Evolutionary conservation across 75 land plant genomes (phyloP).

Genomic region (Larix kaempferi): DNA sequence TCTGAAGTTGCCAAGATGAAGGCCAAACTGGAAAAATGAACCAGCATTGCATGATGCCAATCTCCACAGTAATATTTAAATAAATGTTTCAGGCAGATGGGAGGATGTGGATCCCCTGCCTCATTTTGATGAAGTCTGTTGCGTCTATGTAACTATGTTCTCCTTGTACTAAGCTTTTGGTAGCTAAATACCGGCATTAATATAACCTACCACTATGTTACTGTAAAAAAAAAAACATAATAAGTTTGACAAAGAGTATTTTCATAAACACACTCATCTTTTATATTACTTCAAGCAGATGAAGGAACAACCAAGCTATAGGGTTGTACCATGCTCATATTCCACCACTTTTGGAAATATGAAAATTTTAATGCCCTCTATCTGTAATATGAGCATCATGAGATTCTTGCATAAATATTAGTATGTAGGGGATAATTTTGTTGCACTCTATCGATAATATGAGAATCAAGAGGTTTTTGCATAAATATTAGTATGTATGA

Average conservation of each 20-base stretch:
- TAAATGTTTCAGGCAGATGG: too few species aligned
- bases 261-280: conserved; percentile 12
- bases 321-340: conserved; percentile 20
- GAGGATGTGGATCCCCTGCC: too few species aligned
- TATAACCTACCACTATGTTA: too few species aligned
- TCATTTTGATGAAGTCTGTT: too few species aligned
- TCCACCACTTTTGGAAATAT: conserved; percentile 15
- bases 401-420: conserved; percentile 23
- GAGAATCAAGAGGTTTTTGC: conserved; percentile 19
- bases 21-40: too few species aligned
- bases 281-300: conserved; percentile 23
- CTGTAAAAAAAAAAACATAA: too few species aligned
- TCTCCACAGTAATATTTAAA: too few species aligned
- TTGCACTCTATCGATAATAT: conserved; percentile 22
- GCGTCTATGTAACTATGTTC: too few species aligned
- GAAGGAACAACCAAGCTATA: conserved; percentile 24
- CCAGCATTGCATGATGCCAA: too few species aligned
- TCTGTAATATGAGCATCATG: conserved; percentile 21
- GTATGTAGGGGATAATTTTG: conserved; percentile 9
- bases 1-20: too few species aligned
- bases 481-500: conserved; percentile 18
- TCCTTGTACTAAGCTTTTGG: too few species aligned
- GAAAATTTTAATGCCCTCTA: conserved; percentile 24
- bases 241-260: conserved; percentile 21
- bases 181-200: too few species aligned